These are phyloP conservation scores for Suhomyces panamericanus DNA, from an alignment of 1,139 yeast species.

Conservation along the genomic window DNA sequence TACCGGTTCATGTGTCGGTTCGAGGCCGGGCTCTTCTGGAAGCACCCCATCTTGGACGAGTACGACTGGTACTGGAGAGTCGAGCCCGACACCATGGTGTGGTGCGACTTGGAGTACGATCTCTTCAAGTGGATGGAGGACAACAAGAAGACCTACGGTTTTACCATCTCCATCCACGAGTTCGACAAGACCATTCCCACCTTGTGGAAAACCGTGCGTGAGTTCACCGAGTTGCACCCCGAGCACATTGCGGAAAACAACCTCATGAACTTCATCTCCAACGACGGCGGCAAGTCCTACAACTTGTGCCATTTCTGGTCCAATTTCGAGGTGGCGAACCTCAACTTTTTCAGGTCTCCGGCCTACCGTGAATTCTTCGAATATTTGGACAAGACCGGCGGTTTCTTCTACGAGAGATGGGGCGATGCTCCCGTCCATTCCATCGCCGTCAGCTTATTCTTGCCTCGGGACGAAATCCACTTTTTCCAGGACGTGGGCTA, in stretches of 20 bases:
- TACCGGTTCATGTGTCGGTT: conserved; percentile 81
- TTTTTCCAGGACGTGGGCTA: conserved; percentile 84
- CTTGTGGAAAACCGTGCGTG: conserved; percentile 55
- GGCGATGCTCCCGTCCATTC: conserved; percentile 95
- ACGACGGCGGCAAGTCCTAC: conserved; percentile 65
- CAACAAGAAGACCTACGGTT: conserved; percentile 61
- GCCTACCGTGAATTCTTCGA: conserved; percentile 72
- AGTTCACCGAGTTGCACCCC: conserved; percentile 49
- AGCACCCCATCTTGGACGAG: conserved; percentile 65
- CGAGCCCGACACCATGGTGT: conserved; percentile 63
- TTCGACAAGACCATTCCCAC: conserved; percentile 58
- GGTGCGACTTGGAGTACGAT: conserved; percentile 66
- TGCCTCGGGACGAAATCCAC: conserved; percentile 66
- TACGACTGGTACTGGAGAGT: conserved; percentile 92
- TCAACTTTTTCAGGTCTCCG: conserved; percentile 72
- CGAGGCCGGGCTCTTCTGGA: conserved; percentile 75
- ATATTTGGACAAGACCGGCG: conserved; percentile 72
- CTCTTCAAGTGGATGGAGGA: conserved; percentile 63
- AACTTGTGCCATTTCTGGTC: conserved; percentile 93
- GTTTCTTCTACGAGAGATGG: conserved; percentile 94
- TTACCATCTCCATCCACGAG: conserved; percentile 66
- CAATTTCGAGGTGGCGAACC: conserved; percentile 80
- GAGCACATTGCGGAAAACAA: conserved; percentile 48
- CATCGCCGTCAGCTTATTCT: conserved; percentile 72
- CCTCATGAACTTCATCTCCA: conserved; percentile 51